Conservation (phyloP, 139 green algal genomes). For the Coelastrella sp. region DNA sequence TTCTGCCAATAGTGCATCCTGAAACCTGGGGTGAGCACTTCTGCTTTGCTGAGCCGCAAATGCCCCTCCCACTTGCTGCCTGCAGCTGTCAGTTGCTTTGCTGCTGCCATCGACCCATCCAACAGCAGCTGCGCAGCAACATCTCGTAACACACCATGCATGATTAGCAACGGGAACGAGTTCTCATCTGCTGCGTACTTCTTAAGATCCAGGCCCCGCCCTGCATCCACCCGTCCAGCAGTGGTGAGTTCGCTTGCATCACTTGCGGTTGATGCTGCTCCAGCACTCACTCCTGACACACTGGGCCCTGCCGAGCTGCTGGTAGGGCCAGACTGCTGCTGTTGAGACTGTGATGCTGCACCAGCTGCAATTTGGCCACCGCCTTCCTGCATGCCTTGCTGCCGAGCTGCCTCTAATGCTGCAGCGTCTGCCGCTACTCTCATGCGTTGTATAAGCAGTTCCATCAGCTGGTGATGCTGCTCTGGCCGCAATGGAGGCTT, state of each 20-base stretch:
- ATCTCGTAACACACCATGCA: conserved; percentile 47
- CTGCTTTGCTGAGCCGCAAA: background rate
- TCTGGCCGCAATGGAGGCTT: conserved; percentile 8
- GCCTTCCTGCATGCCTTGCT: background rate
- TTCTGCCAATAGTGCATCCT: conserved; percentile 47
- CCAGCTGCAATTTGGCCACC: background rate
- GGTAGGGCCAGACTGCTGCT: conserved; percentile 1
- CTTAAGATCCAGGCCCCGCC: background rate
- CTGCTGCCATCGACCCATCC: conserved; percentile 23
- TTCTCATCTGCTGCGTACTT: conserved; percentile 38
- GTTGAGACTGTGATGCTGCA: background rate
- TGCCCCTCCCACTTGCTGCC: conserved; percentile 34
- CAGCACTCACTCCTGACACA: background rate
- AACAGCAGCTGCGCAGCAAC: conserved; percentile 44
- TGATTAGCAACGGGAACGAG: conserved; percentile 7
- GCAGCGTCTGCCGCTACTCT: conserved; percentile 36
- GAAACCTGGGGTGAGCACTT: conserved; percentile 41
- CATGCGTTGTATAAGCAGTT: conserved; percentile 12
- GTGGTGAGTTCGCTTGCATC: background rate
- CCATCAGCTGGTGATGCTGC: conserved; percentile 34
- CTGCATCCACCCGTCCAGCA: background rate
- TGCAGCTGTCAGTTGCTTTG: conserved; percentile 16
- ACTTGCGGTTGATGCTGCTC: background rate
- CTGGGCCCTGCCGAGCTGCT: background rate
- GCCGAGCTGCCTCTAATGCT: conserved; percentile 40